Conservation (phyloP, 257 asterid species). For the Petrea volubilis region DNA sequence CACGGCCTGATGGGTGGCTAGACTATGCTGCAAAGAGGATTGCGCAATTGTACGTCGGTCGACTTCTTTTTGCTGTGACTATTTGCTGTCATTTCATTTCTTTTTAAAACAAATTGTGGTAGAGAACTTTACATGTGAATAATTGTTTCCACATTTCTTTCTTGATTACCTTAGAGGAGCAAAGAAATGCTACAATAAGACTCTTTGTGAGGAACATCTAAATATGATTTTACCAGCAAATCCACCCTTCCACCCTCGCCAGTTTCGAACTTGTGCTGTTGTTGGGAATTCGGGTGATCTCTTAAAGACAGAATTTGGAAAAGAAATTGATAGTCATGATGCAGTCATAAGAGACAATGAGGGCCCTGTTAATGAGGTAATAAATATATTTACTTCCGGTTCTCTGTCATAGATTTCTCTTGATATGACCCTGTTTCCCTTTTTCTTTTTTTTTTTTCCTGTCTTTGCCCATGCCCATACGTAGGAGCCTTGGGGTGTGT, state of each 20-base stretch:
- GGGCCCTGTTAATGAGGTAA: constrained; percentile 95
- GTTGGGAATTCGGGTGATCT: constrained; percentile 99
- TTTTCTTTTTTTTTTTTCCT: not conserved
- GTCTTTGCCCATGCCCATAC: not conserved
- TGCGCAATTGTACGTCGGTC: constrained; percentile 77
- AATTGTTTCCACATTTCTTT: not conserved
- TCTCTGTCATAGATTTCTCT: constrained; percentile 2
- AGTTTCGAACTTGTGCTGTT: constrained; percentile 90
- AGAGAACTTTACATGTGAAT: not conserved
- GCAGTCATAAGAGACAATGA: constrained; percentile 97
- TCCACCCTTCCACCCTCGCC: constrained; percentile 97
- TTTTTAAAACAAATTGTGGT: constrained; percentile 7
- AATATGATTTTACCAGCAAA: constrained; percentile 83
- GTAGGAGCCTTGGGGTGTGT: not conserved
- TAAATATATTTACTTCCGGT: constrained; percentile 1
- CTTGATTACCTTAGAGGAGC: constrained; percentile 58
- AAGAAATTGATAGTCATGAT: constrained; percentile 95
- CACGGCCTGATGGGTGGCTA: constrained; percentile 97
- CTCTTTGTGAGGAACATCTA: constrained; percentile 94
- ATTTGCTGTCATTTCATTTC: constrained; percentile 11
- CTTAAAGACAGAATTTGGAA: constrained; percentile 86
- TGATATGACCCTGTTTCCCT: not conserved
- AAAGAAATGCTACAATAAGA: constrained; percentile 81
- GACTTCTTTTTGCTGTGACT: constrained; percentile 19
- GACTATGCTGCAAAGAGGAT: constrained; percentile 93